Percentiles rank a stretch among this genome's conserved stretches.
Evolutionary conservation across 331 rosid genomes (phyloP).

Genomic region (Prunus yedoensis): DNA sequence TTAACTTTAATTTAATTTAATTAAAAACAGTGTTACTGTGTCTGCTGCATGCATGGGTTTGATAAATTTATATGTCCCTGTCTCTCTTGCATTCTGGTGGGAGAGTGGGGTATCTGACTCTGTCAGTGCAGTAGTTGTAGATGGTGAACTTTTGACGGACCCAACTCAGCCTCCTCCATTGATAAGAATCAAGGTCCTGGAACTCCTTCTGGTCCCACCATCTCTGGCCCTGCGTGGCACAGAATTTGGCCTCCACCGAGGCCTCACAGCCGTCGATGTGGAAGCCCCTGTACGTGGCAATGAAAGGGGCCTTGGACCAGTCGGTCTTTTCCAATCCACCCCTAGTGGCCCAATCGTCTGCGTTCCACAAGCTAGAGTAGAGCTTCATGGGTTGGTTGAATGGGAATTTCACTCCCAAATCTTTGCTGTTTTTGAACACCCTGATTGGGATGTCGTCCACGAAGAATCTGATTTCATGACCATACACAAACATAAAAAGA

Average conservation of each 20-base stretch:
- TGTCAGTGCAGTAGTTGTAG: constrained; percentile 84
- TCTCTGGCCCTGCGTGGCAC: constrained; percentile 67
- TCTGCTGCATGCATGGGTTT: too few relatives aligned
- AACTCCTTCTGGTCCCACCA: constrained; percentile 92
- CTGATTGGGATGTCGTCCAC: constrained; percentile 87
- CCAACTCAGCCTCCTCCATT: constrained; percentile 69
- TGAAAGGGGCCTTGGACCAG: constrained; percentile 92
- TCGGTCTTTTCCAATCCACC: constrained; percentile 96
- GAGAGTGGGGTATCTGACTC: constrained; percentile 50
- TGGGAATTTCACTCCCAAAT: constrained; percentile 79
- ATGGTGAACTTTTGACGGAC: constrained; percentile 72
- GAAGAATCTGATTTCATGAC: constrained; percentile 50
- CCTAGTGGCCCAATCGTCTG: constrained; percentile 98
- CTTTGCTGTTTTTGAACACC: constrained; percentile 84
- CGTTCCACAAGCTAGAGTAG: constrained; percentile 93
- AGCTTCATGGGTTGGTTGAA: constrained; percentile 95
- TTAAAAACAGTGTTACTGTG: too few relatives aligned
- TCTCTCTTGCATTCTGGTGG: constrained; percentile 79
- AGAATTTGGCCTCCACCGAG: constrained; percentile 65
- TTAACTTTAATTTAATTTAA: too few relatives aligned
- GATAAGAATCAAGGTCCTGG: constrained; percentile 64
- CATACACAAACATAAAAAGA: background rate
- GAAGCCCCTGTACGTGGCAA: constrained; percentile 71
- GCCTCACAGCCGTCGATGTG: constrained; percentile 94
- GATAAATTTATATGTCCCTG: constrained; percentile 53